Percentiles rank a stretch among this genome's conserved stretches.
These are phyloP conservation scores for Gossypium schwendimanii DNA, from an alignment of 441 rosid genomes.

Conservation along the genomic window DNA sequence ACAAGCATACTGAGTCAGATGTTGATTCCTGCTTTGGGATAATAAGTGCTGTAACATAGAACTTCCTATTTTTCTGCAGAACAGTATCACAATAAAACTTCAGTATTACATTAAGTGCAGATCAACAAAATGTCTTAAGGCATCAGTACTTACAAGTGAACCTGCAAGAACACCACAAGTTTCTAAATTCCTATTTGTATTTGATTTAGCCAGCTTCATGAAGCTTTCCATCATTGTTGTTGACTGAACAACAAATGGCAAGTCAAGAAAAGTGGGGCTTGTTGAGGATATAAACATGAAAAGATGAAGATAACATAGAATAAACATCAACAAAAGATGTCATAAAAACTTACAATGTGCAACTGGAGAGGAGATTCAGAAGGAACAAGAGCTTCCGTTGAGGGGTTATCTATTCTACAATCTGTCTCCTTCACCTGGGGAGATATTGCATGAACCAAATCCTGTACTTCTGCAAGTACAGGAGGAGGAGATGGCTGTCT, in stretches of 20 bases:
- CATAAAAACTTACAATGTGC: slow-evolving; percentile 67
- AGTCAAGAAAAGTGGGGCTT: slow-evolving; percentile 3
- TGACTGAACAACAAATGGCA: slow-evolving; percentile 49
- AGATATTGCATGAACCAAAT: slow-evolving; percentile 48
- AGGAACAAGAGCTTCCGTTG: slow-evolving; percentile 43
- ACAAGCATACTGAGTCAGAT: slow-evolving; percentile 69
- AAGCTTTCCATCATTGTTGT: slow-evolving; percentile 85
- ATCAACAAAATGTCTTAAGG: slow-evolving; percentile 12
- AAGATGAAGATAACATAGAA: background rate
- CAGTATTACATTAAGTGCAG: slow-evolving; percentile 8
- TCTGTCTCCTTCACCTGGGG: slow-evolving; percentile 42
- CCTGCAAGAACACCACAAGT: slow-evolving; percentile 98
- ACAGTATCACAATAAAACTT: slow-evolving; percentile 14
- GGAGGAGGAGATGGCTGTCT: slow-evolving; percentile 97
- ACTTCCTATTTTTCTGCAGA: slow-evolving; percentile 83
- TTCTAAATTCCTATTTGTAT: slow-evolving; percentile 81
- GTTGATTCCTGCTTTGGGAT: slow-evolving; percentile 97
- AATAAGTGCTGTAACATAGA: slow-evolving; percentile 78
- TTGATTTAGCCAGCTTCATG: slow-evolving; percentile 85
- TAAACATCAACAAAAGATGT: slow-evolving; percentile 10
- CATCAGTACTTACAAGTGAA: slow-evolving; percentile 61
- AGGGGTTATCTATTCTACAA: slow-evolving; percentile 42
- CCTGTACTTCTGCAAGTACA: slow-evolving; percentile 87
- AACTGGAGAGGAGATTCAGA: slow-evolving; percentile 75
- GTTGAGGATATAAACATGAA: background rate